Evolutionary conservation across 768 basidiomycete species (phyloP), one percentile per base, ranked within the genome.

Genomic region (Russula sp.): DNA sequence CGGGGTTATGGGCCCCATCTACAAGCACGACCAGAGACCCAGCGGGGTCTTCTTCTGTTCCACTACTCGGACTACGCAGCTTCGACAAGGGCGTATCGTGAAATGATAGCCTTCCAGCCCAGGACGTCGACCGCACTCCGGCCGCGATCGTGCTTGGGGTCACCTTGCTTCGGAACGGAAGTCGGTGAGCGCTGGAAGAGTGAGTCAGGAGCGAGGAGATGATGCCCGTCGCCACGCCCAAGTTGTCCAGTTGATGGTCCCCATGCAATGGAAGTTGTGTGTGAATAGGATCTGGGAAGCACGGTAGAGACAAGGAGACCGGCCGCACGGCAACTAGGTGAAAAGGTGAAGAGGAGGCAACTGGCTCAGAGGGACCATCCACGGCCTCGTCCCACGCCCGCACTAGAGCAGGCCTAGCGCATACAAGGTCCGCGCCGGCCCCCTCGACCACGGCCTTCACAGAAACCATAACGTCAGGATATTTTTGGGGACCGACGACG

Each of bases 1-100:
- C 86, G 7, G 85, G 75, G 70, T 98, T 99, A 72, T 98, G 97
- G 0, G 97, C 96, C 3, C 97, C 97, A 69, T 99, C 97, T 5
- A 87, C 88, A 11, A 98, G 79, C 13, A 95, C 66, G 22, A 72
- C 73, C 8, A 80, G 65, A 18, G 63, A 49, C 50, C 45, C 55
- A 20, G 54, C 39, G 10, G 10, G 16, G 10, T 53, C 50, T 34
- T 53, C 50, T 34, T 58, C 38, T 32, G 52, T 11, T 11, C 29
- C 43, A 18, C 41, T 11, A 10, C 51, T 8, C 36, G 7, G 18
- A 25, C 29, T n/a, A 38, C 38, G 42, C 32, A n/a, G 56, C 39
- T 25, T 66, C 32, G 60, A 56, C 65, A 57, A 61, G 60, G 66
- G 69, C 63, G 80, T 46, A 3, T 67, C 64, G 63, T 83, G 83